Evolutionary conservation across 805 yeast genomes (phyloP).

Genomic region (Pichia sporocuriosa): DNA sequence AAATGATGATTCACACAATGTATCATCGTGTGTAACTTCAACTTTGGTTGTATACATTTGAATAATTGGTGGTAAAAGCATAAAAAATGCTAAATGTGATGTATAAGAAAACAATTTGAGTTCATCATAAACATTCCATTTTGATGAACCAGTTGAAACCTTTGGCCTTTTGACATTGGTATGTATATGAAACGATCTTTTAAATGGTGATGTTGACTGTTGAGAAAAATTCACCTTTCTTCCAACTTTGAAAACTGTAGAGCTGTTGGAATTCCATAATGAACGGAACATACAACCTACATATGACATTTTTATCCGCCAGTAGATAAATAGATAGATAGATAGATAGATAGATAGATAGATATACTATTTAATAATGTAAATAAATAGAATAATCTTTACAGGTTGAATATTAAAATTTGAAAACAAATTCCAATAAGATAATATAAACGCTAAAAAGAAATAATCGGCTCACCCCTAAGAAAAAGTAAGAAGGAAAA

Average conservation of each 20-base stretch:
- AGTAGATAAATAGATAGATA: no score
- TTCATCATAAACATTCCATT: conserved; percentile 26
- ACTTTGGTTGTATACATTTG: conserved; percentile 25
- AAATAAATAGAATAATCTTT: no score
- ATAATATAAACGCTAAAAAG: no score
- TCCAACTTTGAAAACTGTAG: background rate
- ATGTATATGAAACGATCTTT: conserved; percentile 4
- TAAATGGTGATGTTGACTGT: background rate
- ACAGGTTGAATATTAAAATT: no score
- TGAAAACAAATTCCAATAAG: no score
- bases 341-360: no score
- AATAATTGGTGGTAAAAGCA: conserved; percentile 25
- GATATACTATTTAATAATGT: no score
- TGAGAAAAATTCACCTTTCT: background rate
- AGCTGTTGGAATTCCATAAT: background rate
- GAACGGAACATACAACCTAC: background rate
- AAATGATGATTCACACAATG: conserved; percentile 16
- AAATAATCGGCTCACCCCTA: no score
- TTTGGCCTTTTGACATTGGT: conserved; percentile 8
- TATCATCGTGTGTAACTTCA: conserved; percentile 26
- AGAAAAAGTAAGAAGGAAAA: no score
- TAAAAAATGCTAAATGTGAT: conserved; percentile 27
- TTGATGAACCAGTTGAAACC: conserved; percentile 5
- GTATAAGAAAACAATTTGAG: conserved; percentile 26
- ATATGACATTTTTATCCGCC: background rate